phyloP scores from a whole-genome alignment of 2,329 filamentous ascomycete genomes.

The Amauroascus niger region DNA sequence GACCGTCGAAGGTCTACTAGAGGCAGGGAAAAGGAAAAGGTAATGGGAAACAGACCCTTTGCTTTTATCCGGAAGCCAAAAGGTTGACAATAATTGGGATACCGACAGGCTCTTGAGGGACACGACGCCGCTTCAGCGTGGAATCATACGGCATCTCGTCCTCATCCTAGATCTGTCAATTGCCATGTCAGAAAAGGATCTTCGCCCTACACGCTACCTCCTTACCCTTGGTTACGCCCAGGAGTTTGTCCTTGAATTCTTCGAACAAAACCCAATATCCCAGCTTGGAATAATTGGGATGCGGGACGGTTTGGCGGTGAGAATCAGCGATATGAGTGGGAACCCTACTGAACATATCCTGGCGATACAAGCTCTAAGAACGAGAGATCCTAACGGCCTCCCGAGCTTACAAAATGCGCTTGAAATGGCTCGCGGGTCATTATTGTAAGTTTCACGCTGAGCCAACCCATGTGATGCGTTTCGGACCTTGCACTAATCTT shows the following conservation, averaged over 20 bases:
- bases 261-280: conserved; percentile 96
- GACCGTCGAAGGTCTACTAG: conserved; percentile 61
- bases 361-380: conserved; percentile 57
- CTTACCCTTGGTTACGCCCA: conserved; percentile 72
- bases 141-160: conserved; percentile 93
- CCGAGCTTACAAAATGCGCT: conserved; percentile 87
- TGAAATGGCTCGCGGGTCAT: conserved; percentile 81
- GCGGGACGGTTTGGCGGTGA: conserved; percentile 78
- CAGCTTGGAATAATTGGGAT: conserved; percentile 89
- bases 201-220: conserved; percentile 77
- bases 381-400: conserved; percentile 61
- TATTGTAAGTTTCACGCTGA: conserved; percentile 53
- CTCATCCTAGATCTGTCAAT: conserved; percentile 85
- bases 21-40: conserved; percentile 72
- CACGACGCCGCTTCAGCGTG: conserved; percentile 87
- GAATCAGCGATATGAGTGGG: conserved; percentile 80
- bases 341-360: conserved; percentile 83
- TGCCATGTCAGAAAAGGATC: conserved; percentile 90
- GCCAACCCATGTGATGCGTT: background rate
- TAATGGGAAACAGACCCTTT: conserved; percentile 23
- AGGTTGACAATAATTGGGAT: background rate
- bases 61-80: background rate
- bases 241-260: conserved; percentile 87
- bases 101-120: conserved; percentile 66
- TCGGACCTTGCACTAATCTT: background rate